Evolutionary conservation across 2,329 filamentous ascomycete genomes (phyloP).

Genomic region (Ampelomyces quisqualis): DNA sequence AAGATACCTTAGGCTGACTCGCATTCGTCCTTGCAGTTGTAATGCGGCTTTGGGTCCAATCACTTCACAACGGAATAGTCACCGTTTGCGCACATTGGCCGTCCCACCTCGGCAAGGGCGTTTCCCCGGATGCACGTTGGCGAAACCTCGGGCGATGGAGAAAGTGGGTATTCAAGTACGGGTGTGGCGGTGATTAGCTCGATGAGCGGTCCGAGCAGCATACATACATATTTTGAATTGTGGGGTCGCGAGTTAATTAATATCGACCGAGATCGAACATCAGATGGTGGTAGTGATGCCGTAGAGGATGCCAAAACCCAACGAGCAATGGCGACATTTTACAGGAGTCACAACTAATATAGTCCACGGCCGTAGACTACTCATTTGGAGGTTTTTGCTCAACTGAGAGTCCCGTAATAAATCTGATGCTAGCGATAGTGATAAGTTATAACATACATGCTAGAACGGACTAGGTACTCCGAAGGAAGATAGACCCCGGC

Average conservation of each 20-base stretch:
- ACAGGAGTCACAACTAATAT: too few species aligned
- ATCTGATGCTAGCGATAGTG: too few species aligned
- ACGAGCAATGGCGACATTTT: too few species aligned
- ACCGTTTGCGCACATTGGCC: background rate
- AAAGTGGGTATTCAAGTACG: background rate
- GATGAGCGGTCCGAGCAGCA: background rate
- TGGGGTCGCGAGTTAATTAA: background rate
- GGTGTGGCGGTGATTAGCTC: background rate
- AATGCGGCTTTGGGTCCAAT: background rate
- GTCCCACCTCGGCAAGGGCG: background rate
- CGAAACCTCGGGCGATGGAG: background rate
- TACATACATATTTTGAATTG: slow-evolving; percentile 1
- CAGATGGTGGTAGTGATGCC: background rate
- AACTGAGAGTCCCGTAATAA: too few species aligned
- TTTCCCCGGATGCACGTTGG: background rate
- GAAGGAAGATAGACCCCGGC: too few species aligned
- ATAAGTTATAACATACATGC: too few species aligned
- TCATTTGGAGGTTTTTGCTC: too few species aligned
- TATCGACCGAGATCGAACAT: background rate
- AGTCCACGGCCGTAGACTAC: too few species aligned
- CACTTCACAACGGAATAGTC: background rate
- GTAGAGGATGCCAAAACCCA: too few species aligned
- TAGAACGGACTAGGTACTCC: too few species aligned
- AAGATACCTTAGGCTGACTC: background rate
- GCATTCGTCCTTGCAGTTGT: background rate